Percentiles rank a stretch among this genome's conserved stretches.
Evolutionary conservation across 129 eudicot genomes (phyloP).

Genomic region (Centella asiatica): DNA sequence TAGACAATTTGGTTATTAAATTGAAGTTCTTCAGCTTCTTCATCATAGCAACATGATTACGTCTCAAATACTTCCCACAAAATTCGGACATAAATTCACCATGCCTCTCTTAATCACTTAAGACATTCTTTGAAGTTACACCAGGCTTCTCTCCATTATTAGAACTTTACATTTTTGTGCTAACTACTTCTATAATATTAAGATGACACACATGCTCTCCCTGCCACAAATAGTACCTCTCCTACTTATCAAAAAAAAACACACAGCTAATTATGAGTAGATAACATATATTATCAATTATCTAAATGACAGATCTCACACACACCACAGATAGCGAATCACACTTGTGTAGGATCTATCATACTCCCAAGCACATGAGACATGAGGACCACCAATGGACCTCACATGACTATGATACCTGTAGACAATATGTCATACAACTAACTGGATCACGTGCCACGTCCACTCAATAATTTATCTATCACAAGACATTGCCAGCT

Average conservation of each 20-base stretch:
- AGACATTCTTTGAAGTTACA: not conserved
- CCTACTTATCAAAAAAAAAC: not conserved
- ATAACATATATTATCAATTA: not conserved
- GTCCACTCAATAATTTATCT: not conserved
- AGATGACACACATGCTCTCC: not conserved
- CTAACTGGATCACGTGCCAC: conserved; percentile 1
- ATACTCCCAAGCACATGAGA: not conserved
- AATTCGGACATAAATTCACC: no score
- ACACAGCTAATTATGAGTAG: not conserved
- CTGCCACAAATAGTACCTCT: not conserved
- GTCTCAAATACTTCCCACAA: no score
- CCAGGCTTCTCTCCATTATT: no score
- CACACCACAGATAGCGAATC: not conserved
- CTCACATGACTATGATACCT: conserved; percentile 3
- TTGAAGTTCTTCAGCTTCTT: no score
- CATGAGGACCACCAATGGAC: not conserved
- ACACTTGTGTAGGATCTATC: not conserved
- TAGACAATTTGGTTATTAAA: not conserved
- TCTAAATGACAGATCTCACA: not conserved
- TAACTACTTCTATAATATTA: not conserved
- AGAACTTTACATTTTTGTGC: no score
- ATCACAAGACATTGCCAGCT: not conserved
- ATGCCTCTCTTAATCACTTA: no score
- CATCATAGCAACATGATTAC: no score
- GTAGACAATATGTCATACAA: not conserved